These are phyloP conservation scores for Voacanga thouarsii DNA, from an alignment of 257 asterid genomes.

Conservation along the genomic window DNA sequence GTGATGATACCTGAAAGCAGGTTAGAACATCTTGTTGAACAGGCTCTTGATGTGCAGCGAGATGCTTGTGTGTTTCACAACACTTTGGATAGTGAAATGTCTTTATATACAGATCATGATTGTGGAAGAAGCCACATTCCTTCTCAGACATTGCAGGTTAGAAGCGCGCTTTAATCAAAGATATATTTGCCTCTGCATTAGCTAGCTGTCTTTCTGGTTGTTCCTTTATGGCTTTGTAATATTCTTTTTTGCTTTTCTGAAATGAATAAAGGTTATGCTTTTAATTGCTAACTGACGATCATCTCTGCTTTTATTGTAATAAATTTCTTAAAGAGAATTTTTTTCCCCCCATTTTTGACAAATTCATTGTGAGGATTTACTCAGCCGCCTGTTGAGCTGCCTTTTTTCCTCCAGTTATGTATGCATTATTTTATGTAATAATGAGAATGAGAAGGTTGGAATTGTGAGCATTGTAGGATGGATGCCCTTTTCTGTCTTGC, in stretches of 20 bases:
- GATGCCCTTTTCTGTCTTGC: not conserved
- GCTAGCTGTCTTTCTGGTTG: not conserved
- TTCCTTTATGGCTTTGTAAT: slow-evolving; percentile 8
- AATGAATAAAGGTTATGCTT: slow-evolving; percentile 3
- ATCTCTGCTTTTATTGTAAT: not conserved
- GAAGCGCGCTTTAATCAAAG: not conserved
- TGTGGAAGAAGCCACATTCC: slow-evolving; percentile 24
- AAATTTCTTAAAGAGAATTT: not conserved
- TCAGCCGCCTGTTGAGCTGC: not conserved
- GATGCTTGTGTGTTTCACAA: slow-evolving; percentile 23
- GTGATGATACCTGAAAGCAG: slow-evolving; percentile 23
- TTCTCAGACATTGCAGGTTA: slow-evolving; percentile 19
- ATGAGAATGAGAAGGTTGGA: no score
- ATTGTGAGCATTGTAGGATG: no score
- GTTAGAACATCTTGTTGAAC: slow-evolving; percentile 21
- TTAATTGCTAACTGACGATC: not conserved
- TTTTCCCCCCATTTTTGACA: not conserved
- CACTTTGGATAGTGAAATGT: slow-evolving; percentile 18
- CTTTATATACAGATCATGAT: slow-evolving; percentile 19
- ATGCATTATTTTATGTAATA: no score
- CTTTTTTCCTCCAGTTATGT: not conserved
- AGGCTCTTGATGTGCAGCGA: slow-evolving; percentile 23
- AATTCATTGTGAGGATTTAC: not conserved
- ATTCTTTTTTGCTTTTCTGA: not conserved
- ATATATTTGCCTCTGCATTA: slow-evolving; percentile 3